These are phyloP conservation scores for Aureobasidium sp. DNA, from an alignment of 2,329 filamentous ascomycete genomes.

Conservation along the genomic window DNA sequence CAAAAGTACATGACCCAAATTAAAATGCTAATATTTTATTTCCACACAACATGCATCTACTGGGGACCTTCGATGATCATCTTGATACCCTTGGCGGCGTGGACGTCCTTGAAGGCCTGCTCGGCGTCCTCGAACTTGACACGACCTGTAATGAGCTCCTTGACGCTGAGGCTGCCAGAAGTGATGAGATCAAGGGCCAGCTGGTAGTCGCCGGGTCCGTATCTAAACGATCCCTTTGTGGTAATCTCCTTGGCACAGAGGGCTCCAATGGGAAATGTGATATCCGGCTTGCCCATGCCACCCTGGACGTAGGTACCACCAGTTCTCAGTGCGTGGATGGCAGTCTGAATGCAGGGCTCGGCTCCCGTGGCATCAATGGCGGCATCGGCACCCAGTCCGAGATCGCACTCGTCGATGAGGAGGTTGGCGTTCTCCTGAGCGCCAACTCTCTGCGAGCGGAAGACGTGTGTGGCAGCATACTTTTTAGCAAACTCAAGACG, in stretches of 20 bases:
- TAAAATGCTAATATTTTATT: background rate
- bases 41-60: background rate
- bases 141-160: conserved; percentile 65
- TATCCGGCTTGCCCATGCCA: conserved; percentile 78
- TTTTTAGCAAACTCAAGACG: conserved; percentile 48
- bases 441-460: conserved; percentile 24
- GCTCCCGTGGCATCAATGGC: conserved; percentile 76
- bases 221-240: conserved; percentile 57
- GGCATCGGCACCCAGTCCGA: conserved; percentile 54
- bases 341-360: conserved; percentile 67
- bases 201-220: conserved; percentile 58
- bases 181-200: conserved; percentile 68
- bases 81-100: conserved; percentile 67
- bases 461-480: conserved; percentile 29
- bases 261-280: conserved; percentile 82
- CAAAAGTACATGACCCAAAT: conserved; percentile 7
- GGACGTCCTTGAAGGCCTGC: conserved; percentile 75
- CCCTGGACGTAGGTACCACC: conserved; percentile 73
- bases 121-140: conserved; percentile 75
- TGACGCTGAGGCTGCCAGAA: conserved; percentile 58
- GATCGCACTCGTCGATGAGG: conserved; percentile 17
- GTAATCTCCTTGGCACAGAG: conserved; percentile 81
- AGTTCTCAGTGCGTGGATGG: conserved; percentile 57
- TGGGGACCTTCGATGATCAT: conserved; percentile 39
- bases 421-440: conserved; percentile 18